Evolutionary conservation across 78 protist genomes (phyloP).

Genomic region (Cyanophora paradoxa): DNA sequence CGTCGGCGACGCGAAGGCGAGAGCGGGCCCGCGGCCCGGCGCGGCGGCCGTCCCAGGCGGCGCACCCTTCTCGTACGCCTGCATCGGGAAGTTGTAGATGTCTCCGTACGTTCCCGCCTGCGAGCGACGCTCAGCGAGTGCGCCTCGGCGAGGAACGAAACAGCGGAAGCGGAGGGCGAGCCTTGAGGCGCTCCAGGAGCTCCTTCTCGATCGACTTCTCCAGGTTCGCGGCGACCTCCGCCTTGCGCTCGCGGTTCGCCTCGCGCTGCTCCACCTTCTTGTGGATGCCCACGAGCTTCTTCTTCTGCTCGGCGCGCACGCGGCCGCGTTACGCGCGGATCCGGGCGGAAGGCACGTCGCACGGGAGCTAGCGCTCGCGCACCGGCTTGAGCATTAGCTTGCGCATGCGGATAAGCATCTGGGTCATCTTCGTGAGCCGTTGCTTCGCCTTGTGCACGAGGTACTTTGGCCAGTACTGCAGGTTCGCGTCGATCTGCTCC

Average conservation of each 20-base stretch:
- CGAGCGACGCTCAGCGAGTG: too few relatives aligned
- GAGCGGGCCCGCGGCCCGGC: too few relatives aligned
- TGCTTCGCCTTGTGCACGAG: slow-evolving; percentile 72
- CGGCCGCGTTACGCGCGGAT: neutral
- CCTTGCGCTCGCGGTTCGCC: slow-evolving; percentile 52
- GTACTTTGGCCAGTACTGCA: slow-evolving; percentile 81
- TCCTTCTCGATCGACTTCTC: slow-evolving; percentile 72
- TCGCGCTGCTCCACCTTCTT: slow-evolving; percentile 79
- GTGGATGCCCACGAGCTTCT: slow-evolving; percentile 68
- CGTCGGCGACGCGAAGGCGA: too few relatives aligned
- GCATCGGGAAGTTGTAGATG: slow-evolving; percentile 65
- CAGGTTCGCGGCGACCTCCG: slow-evolving; percentile 80
- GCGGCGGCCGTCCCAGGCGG: too few relatives aligned
- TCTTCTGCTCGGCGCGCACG: slow-evolving; percentile 2
- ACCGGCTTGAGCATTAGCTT: slow-evolving; percentile 54
- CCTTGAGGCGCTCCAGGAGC: slow-evolving; percentile 77
- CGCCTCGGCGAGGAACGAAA: too few relatives aligned
- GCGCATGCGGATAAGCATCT: slow-evolving; percentile 86
- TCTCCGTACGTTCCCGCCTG: slow-evolving; percentile 64
- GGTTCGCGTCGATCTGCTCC: slow-evolving; percentile 58
- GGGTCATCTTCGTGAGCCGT: slow-evolving; percentile 82
- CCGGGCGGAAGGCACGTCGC: neutral
- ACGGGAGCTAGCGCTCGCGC: slow-evolving; percentile 10
- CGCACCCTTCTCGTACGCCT: slow-evolving; percentile 29
- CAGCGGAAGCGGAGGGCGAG: too few relatives aligned